These are phyloP conservation scores for Pisolithus orientalis DNA, from an alignment of 768 basidiomycete genomes.

Conservation along the genomic window DNA sequence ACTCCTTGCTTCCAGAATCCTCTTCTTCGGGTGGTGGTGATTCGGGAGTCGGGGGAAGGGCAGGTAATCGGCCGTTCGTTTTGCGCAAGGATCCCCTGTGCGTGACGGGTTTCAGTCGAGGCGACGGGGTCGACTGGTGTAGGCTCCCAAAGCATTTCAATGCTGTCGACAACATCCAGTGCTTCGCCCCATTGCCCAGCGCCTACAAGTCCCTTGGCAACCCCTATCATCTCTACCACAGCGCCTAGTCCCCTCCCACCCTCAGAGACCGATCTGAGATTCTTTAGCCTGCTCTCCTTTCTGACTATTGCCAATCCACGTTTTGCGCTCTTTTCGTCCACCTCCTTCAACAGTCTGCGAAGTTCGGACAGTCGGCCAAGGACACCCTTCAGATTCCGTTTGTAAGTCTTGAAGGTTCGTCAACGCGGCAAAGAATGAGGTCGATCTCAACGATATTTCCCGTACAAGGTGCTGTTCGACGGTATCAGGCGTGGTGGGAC, in stretches of 20 bases:
- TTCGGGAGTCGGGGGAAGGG: constrained; percentile 34
- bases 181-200: constrained; percentile 89
- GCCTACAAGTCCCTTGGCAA: constrained; percentile 67
- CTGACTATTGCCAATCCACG: constrained; percentile 73
- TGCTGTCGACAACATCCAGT: constrained; percentile 62
- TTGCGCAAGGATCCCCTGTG: constrained; percentile 5
- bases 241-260: constrained; percentile 59
- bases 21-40: constrained; percentile 10
- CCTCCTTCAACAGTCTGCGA: constrained; percentile 62
- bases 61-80: constrained; percentile 17
- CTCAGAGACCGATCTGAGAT: constrained; percentile 53
- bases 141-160: constrained; percentile 53
- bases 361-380: constrained; percentile 69
- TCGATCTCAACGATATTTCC: constrained; percentile 85
- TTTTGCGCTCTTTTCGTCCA: constrained; percentile 72
- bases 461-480: constrained; percentile 91
- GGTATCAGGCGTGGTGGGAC: constrained; percentile 88
- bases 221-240: constrained; percentile 71
- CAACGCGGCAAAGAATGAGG: constrained; percentile 94
- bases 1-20: constrained; percentile 19
- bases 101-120: constrained; percentile 1
- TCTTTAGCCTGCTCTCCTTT: constrained; percentile 53
- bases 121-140: constrained; percentile 2
- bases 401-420: constrained; percentile 91
- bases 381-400: constrained; percentile 79